These are phyloP conservation scores for Penicillium sp. DNA, from an alignment of 2,329 filamentous ascomycete species.

Conservation along the genomic window DNA sequence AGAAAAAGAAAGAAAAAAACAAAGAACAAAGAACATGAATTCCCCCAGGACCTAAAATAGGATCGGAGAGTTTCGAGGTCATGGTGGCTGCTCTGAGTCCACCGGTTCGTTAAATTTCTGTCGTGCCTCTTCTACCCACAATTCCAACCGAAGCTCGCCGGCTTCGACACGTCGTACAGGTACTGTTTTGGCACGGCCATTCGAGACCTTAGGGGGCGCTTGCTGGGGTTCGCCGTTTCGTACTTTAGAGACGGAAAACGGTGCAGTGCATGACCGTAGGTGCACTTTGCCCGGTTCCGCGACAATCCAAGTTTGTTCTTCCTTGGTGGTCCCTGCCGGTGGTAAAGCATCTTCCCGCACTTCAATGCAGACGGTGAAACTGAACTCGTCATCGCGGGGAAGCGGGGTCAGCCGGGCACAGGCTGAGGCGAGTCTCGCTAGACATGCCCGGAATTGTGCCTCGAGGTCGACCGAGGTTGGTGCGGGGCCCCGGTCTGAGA, in stretches of 20 bases:
- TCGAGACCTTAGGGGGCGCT: conserved; percentile 34
- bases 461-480: conserved; percentile 46
- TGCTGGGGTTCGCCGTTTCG: conserved; percentile 39
- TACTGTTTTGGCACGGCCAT: conserved; percentile 56
- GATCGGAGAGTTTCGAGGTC: conserved; percentile 22
- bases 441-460: conserved; percentile 50
- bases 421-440: conserved; percentile 46
- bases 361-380: conserved; percentile 52
- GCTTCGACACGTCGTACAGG: conserved; percentile 64
- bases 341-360: conserved; percentile 48
- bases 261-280: conserved; percentile 40
- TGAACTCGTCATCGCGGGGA: conserved; percentile 49
- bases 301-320: conserved; percentile 62
- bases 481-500: conserved; percentile 30
- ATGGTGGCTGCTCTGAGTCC: conserved; percentile 39
- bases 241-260: conserved; percentile 41
- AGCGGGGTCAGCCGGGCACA: conserved; percentile 46
- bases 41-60: conserved; percentile 17
- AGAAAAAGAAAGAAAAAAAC: conserved; percentile 12
- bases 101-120: conserved; percentile 52
- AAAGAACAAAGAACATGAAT: conserved; percentile 13
- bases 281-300: conserved; percentile 52
- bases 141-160: conserved; percentile 65
- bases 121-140: conserved; percentile 67
- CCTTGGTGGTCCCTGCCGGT: conserved; percentile 47